phyloP scores from a whole-genome alignment of 2,329 filamentous ascomycete species.

The Thyridium curvatum region DNA sequence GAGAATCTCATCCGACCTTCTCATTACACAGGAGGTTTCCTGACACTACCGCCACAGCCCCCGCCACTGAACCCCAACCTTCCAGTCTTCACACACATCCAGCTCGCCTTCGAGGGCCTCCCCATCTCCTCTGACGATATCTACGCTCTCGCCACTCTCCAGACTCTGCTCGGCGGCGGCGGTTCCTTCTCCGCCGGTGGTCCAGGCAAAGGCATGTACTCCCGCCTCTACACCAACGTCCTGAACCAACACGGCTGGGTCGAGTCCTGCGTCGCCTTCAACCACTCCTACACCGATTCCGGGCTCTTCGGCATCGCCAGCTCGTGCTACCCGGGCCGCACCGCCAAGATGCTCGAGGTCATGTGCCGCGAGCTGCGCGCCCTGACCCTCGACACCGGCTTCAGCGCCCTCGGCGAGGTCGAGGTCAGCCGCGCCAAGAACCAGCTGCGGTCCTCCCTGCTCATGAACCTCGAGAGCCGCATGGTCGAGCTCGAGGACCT shows the following conservation, averaged over 20 bases:
- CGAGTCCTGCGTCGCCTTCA: conserved; percentile 91
- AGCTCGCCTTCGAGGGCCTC: conserved; percentile 91
- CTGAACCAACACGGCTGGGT: conserved; percentile 98
- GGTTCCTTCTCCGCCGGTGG: conserved; percentile 96
- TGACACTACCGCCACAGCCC: conserved; percentile 75
- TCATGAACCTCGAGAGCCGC: conserved; percentile 96
- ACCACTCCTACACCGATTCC: conserved; percentile 94
- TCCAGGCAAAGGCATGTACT: conserved; percentile 99
- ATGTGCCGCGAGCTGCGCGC: conserved; percentile 86
- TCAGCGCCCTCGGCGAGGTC: conserved; percentile 59
- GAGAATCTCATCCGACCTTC: conserved; percentile 59
- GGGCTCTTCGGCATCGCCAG: conserved; percentile 93
- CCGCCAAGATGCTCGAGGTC: conserved; percentile 82
- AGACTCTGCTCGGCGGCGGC: conserved; percentile 91
- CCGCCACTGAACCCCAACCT: conserved; percentile 70
- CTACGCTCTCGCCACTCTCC: conserved; percentile 90
- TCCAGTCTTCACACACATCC: conserved; percentile 83
- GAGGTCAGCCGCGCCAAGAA: conserved; percentile 96
- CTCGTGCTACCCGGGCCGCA: conserved; percentile 72
- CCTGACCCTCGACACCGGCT: conserved; percentile 70
- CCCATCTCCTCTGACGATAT: conserved; percentile 89
- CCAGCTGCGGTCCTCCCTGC: conserved; percentile 78
- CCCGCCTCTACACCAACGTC: conserved; percentile 92
- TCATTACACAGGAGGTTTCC: conserved; percentile 90
- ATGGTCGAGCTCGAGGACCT: conserved; percentile 98